Base-by-base conservation (phyloP, 495 filamentous ascomycete species). In the Trichoderma reesei region DNA sequence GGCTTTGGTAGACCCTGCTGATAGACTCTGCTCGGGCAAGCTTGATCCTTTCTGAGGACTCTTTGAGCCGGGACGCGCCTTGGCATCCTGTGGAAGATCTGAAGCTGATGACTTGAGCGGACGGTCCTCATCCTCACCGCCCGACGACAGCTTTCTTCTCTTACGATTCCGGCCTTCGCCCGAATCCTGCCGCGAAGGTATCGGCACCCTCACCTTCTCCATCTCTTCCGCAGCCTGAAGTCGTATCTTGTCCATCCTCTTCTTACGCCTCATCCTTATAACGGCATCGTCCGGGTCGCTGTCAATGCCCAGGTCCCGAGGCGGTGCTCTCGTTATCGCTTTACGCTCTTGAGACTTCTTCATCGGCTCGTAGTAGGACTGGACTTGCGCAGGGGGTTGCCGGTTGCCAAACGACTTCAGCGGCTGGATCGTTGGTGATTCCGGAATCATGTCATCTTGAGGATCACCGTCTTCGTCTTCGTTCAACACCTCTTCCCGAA, bases 311-410 rank as follows among this genome's bases (percentile, higher is more conserved):
- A 60, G 31, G 1, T 61, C 26, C 26, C 64, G 62, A 7, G 62
- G 61, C 5, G 61, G 63, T 6, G 59, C 34, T 16, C 61, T 61
- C 5, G 68, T 66, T 14, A 59, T 67, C 20, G 67, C 65, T 18
- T 71, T 68, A 31, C 73, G 67, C 63, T 75, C 73, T 41, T 76
- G 74, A 0, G 73, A 75, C 42, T 69, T 70, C 16, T 51, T 60
- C 70, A 74, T 72, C 0, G 73, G 70, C 64, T 72, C 74, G 37
- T 75, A 76, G 0, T 66, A 64, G n/a, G 61, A 48, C 64, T 70
- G 68, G 26, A 26, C 26, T 26, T 26, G 26, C 26, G 26, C 26
- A 26, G 26, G 26, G 1, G 72, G 72, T 31, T 72, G 66, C 13
- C 67, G 73, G 5, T n/a, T 56, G 14, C 64, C 68, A 16, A 11